Evolutionary conservation across 352 stramenopile species (phyloP).

Genomic region (Phytophthora lateralis): DNA sequence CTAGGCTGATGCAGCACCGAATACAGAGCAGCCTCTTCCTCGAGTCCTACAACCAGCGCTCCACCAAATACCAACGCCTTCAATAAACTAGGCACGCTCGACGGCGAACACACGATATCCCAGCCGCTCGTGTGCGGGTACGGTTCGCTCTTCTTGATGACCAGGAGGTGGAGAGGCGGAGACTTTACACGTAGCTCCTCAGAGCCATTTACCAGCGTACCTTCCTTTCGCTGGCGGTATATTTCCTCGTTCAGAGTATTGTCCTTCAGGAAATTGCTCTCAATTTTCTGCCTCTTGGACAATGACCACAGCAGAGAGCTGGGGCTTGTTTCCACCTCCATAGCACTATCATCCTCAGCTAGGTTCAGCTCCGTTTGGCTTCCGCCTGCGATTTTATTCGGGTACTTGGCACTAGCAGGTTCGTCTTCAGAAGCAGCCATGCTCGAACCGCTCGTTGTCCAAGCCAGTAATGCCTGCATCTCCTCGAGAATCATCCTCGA

Average conservation of each 20-base stretch:
- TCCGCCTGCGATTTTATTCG: conserved; percentile 17
- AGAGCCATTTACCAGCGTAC: conserved; percentile 4
- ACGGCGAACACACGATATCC: conserved; percentile 63
- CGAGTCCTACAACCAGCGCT: conserved; percentile 70
- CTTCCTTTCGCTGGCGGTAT: conserved; percentile 37
- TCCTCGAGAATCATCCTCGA: conserved; percentile 57
- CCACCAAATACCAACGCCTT: conserved; percentile 71
- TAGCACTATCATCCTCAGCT: conserved; percentile 1
- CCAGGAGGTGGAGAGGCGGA: conserved; percentile 47
- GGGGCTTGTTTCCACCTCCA: conserved; percentile 23
- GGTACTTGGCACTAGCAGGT: conserved; percentile 29
- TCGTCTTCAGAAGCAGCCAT: background rate
- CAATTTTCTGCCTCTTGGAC: conserved; percentile 41
- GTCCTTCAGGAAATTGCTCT: conserved; percentile 51
- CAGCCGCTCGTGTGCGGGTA: conserved; percentile 65
- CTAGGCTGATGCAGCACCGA: conserved; percentile 57
- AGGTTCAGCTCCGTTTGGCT: conserved; percentile 1
- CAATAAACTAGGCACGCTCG: conserved; percentile 51
- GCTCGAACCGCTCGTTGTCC: conserved; percentile 39
- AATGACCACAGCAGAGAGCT: conserved; percentile 69
- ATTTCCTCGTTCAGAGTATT: conserved; percentile 61
- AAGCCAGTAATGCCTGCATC: conserved; percentile 56
- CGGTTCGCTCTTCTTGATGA: conserved; percentile 40
- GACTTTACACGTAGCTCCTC: conserved; percentile 3
- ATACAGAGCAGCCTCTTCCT: conserved; percentile 66